phyloP scores from a whole-genome alignment of 192 early-diverging fungal species.

The Chytriomyces sp. region DNA sequence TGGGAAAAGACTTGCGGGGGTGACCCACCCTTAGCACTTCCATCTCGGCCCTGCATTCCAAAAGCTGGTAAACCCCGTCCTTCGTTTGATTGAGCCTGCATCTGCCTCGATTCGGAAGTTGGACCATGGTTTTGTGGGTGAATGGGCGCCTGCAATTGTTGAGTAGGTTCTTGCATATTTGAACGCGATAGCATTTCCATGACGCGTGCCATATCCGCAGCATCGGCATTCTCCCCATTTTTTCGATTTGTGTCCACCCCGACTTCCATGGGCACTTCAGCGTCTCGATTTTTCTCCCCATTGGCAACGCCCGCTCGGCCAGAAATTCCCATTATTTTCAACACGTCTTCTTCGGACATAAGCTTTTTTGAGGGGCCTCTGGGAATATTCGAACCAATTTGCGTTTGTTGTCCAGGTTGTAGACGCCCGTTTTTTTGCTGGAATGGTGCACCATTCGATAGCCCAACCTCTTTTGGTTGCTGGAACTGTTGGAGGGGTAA shows the following conservation, averaged over 20 bases:
- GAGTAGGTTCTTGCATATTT: conserved; percentile 3
- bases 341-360: conserved; percentile 30
- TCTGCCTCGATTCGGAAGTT: no score
- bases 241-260: neutral
- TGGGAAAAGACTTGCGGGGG: neutral
- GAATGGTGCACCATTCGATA: neutral
- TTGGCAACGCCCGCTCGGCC: neutral
- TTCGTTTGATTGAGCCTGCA: no score
- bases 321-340: conserved; percentile 22
- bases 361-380: conserved; percentile 10
- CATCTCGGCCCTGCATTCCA: neutral
- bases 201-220: conserved; percentile 13
- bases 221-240: neutral
- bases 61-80: neutral
- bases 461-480: neutral
- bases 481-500: neutral
- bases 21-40: neutral
- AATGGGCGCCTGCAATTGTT: conserved; percentile 11
- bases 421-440: neutral
- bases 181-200: conserved; percentile 27
- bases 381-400: neutral
- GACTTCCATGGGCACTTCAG: neutral
- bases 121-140: neutral
- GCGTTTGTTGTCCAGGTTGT: conserved; percentile 6
- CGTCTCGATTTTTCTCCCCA: neutral